Conservation (phyloP, 2,329 filamentous ascomycete genomes). For the Diaporthe citri region DNA sequence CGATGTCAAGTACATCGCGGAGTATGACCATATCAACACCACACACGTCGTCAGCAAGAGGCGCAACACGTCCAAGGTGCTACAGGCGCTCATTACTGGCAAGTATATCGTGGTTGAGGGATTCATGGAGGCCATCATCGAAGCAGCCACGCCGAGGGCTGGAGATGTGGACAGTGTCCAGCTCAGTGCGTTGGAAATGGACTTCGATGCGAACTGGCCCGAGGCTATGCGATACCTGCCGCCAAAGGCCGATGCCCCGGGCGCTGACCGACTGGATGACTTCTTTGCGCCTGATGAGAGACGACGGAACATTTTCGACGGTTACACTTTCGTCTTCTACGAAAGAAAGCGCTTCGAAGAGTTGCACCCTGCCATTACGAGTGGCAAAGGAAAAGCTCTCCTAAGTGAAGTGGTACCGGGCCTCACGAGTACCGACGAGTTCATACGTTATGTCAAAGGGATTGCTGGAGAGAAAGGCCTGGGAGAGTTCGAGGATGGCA, state of each 20-base stretch:
- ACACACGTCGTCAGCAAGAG: constrained; percentile 92
- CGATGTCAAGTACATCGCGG: constrained; percentile 87
- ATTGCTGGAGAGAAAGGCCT: constrained; percentile 81
- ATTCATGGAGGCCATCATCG: constrained; percentile 80
- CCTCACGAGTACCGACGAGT: constrained; percentile 78
- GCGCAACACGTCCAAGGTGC: constrained; percentile 87
- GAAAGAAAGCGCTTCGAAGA: constrained; percentile 81
- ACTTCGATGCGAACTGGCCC: constrained; percentile 87
- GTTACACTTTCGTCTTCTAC: constrained; percentile 91
- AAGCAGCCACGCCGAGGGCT: constrained; percentile 65
- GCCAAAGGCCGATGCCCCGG: constrained; percentile 79
- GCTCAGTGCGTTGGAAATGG: constrained; percentile 74
- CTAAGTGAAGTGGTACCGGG: constrained; percentile 71
- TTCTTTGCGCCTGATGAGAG: constrained; percentile 77
- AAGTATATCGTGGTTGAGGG: constrained; percentile 80
- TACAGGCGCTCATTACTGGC: constrained; percentile 88
- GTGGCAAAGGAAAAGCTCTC: constrained; percentile 86
- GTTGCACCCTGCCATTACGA: constrained; percentile 79
- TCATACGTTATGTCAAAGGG: constrained; percentile 81
- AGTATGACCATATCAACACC: constrained; percentile 78
- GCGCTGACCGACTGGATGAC: constrained; percentile 72
- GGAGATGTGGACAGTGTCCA: constrained; percentile 60
- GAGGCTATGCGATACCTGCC: constrained; percentile 79
- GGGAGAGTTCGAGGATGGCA: constrained; percentile 73
- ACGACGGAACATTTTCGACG: constrained; percentile 81